Evolutionary conservation across 768 basidiomycete species (phyloP), one percentile per base, ranked within the genome.

Genomic region (Hortiboletus flavorubellus): DNA sequence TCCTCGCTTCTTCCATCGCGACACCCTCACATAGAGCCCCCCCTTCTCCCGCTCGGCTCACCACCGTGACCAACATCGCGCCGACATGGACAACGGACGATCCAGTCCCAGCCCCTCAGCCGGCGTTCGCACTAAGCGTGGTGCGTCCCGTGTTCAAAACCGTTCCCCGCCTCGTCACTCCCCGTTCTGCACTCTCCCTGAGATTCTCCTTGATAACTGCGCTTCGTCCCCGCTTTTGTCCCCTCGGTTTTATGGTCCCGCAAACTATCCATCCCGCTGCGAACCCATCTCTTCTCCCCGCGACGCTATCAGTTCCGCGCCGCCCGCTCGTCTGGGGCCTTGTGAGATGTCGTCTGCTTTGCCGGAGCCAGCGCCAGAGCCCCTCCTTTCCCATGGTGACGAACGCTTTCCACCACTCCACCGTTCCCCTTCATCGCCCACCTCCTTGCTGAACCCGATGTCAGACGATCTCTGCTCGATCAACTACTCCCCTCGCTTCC

Each of bases 401-500:
- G 54, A 46, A 5, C 43, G 18, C 40, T 40, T 48, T 26, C 50
- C 55, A 9, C 53, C 55, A 0, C 49, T 53, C 33, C 46, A 37
- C 30, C 41, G 26, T n/a, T 56, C 49, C 35, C 59, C 58, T 23
- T 31, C 46, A 2, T 41, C 48, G 2, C 45, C 40, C 23, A 21
- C 16, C 37, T 46, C 51, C 18, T 18, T 49, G n/a, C 43, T 42
- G n/a, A 42, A 46, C 44, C 26, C 46, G 7, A 44, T 15, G 18
- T 44, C 58, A 5, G 44, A 51, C 38, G 58, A 56, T 4, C 64
- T 69, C 46, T 59, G 48, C 12, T 58, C 67, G 2, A 51, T 44
- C 21, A 60, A 67, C 46, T 67, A 79, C 59, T 81, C 80, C 14
- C 72, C 71, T 33, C 78, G 78, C 21, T 91, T 93, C 64, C 83